These are phyloP conservation scores for Fusarium sp. DNA, from an alignment of 2,329 filamentous ascomycete genomes.

Conservation along the genomic window DNA sequence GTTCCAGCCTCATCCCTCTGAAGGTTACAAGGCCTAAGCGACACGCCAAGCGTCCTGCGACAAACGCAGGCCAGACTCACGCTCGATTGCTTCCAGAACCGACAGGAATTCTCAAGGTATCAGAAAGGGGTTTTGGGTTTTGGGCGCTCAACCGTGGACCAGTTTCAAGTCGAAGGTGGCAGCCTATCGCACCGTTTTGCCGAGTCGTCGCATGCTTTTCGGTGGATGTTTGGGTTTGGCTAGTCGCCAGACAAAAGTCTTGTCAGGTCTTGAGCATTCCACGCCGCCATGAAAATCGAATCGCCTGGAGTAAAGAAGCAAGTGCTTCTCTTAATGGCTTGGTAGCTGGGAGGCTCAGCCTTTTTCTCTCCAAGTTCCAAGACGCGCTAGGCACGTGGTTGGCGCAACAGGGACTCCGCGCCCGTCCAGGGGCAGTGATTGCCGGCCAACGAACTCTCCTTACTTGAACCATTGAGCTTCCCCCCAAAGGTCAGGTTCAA, in stretches of 20 bases:
- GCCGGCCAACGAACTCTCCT: not conserved
- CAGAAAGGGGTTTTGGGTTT: not conserved
- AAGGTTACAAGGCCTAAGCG: slow-evolving; percentile 16
- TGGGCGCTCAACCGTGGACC: slow-evolving; percentile 5
- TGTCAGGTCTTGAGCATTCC: slow-evolving; percentile 16
- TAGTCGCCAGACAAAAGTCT: slow-evolving; percentile 11
- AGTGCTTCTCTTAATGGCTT: slow-evolving; percentile 15
- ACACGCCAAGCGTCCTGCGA: slow-evolving; percentile 11
- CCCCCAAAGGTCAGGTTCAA: slow-evolving; percentile 5
- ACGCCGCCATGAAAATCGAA: not conserved
- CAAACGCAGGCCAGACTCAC: not conserved
- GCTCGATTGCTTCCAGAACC: slow-evolving; percentile 15
- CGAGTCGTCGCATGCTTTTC: slow-evolving; percentile 10
- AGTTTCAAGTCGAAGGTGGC: not conserved
- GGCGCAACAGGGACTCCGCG: not conserved
- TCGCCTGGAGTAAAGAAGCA: not conserved
- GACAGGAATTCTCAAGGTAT: not conserved
- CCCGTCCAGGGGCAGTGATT: not conserved
- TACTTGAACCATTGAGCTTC: not conserved
- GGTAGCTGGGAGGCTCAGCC: not conserved
- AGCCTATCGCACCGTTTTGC: slow-evolving; percentile 4
- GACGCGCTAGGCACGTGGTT: slow-evolving; percentile 1
- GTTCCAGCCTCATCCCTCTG: slow-evolving; percentile 15
- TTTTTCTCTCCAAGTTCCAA: not conserved
- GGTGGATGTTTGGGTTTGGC: slow-evolving; percentile 25